Base-by-base conservation (phyloP, 148 eudicot genomes). In the Fagopyrum esculentum region DNA sequence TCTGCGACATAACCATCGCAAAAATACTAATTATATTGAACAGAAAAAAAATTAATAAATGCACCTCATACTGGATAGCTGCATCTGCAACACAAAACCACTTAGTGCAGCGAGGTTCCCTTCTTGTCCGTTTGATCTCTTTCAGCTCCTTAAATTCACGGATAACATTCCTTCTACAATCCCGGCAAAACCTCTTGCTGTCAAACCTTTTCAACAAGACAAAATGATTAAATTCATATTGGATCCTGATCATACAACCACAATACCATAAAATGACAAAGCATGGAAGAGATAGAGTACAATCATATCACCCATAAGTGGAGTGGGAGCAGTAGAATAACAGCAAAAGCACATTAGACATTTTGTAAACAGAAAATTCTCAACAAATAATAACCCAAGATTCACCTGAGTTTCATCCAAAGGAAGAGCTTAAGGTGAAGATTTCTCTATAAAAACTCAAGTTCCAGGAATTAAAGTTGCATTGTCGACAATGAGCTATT, bases 31-130 rank as follows among this genome's bases (percentile, higher is more conserved):
- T 11, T 5, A 1, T 66, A 66, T 47, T 71, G 35, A 71, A 47
- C 11, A 45, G 74, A 26, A 71, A 45, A 10, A n/a, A 60, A 1
- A 35, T 35, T 22, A 69, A 19, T 10, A 71, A 7, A 49, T 49
- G 54, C 74, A 94, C 98, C 98, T 95, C 98, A 80, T 92, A 95
- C 75, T 87, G 92, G 78, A 95, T 90, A 73, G 91, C 83, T 57
- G 96, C 84, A 85, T 95, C 98, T 60, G 97, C 97, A 73, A 82
- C 98, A 86, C 98, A 95, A 82, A 90, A 95, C 96, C 96, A 92
- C 83, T 77, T 89, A 57, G 93, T 90, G 88, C 98, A 95, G 70
- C 87, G 86, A 79, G 96, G 83, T 81, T 89, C 91, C 74, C 82
- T 89, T 22, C 88, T 80, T 86, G 84, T 87, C 76, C 97, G 92